phyloP scores from a whole-genome alignment of 768 basidiomycete species.

The Rhodotorula graminis region DNA sequence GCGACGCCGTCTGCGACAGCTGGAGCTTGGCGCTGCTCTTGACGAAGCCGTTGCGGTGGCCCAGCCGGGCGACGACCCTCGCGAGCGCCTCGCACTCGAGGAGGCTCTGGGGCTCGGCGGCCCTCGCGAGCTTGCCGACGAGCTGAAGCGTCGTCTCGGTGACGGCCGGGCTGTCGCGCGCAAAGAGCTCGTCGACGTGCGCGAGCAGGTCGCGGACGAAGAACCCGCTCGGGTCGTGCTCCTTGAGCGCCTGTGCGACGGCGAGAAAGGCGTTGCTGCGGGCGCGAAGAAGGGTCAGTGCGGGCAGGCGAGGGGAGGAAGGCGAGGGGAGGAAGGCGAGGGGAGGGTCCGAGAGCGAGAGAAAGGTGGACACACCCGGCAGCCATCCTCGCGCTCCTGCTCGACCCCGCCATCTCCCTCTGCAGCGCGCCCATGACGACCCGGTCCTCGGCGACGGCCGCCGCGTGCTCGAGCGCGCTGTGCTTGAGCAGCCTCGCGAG shows the following conservation, averaged over 20 bases:
- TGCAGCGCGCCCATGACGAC: neutral
- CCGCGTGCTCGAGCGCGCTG: slow-evolving; percentile 2
- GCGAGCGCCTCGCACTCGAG: slow-evolving; percentile 28
- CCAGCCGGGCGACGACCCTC: slow-evolving; percentile 57
- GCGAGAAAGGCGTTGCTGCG: slow-evolving; percentile 30
- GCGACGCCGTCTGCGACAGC: slow-evolving; percentile 26
- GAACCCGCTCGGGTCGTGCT: neutral
- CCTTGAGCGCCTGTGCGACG: slow-evolving; percentile 17
- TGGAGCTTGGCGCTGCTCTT: slow-evolving; percentile 63
- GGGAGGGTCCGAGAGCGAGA: neutral
- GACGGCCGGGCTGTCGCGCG: neutral
- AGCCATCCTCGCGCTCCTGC: slow-evolving; percentile 30
- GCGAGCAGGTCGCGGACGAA: slow-evolving; percentile 4
- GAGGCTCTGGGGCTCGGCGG: slow-evolving; percentile 21
- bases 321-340: neutral
- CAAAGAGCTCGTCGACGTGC: slow-evolving; percentile 10
- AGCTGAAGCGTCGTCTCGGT: slow-evolving; percentile 19
- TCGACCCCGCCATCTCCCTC: slow-evolving; percentile 6
- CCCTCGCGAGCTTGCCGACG: slow-evolving; percentile 19
- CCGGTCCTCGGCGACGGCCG: neutral
- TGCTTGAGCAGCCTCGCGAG: slow-evolving; percentile 11
- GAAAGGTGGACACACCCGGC: slow-evolving; percentile 26
- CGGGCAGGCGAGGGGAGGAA: too few species aligned
- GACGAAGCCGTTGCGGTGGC: slow-evolving; percentile 62
- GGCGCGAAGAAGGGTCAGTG: too few species aligned